phyloP scores from a whole-genome alignment of 164 flowering plant species.

The Stephania cephalantha region DNA sequence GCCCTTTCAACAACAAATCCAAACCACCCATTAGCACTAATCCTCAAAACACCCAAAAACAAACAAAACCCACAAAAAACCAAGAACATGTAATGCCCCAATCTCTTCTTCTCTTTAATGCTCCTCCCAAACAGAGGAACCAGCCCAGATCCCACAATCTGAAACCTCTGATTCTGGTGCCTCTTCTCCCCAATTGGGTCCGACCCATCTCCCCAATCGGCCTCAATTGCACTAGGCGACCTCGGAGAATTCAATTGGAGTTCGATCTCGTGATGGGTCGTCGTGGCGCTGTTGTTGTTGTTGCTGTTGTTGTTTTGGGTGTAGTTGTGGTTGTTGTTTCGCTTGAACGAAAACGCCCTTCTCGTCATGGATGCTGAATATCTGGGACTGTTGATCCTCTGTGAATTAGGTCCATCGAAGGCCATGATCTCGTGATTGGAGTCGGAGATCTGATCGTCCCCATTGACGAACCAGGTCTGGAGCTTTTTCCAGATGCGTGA shows the following conservation, averaged over 20 bases:
- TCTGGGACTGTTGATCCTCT: conserved; percentile 78
- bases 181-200: conserved; percentile 32
- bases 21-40: conserved; percentile 76
- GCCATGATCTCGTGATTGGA: conserved; percentile 21
- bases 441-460: conserved; percentile 2
- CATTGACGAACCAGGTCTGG: conserved; percentile 10
- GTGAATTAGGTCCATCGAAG: conserved; percentile 16
- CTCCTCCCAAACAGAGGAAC: conserved; percentile 15
- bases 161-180: conserved; percentile 27
- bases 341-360: conserved; percentile 78
- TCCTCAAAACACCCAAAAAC: conserved; percentile 73
- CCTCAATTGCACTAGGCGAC: conserved; percentile 36
- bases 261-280: conserved; percentile 56
- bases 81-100: conserved; percentile 88
- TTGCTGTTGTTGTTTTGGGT: no score
- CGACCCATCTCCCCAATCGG: conserved; percentile 29
- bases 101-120: conserved; percentile 50
- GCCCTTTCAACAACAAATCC: conserved; percentile 57
- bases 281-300: no score
- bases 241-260: conserved; percentile 64
- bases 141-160: conserved; percentile 7
- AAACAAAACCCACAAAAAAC: conserved; percentile 77
- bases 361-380: conserved; percentile 80
- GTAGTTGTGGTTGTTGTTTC: conserved; percentile 19
- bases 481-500: conserved; percentile 2